These are phyloP conservation scores for Paecilomyces fulvus DNA, from an alignment of 2,329 filamentous ascomycete genomes.

Conservation along the genomic window DNA sequence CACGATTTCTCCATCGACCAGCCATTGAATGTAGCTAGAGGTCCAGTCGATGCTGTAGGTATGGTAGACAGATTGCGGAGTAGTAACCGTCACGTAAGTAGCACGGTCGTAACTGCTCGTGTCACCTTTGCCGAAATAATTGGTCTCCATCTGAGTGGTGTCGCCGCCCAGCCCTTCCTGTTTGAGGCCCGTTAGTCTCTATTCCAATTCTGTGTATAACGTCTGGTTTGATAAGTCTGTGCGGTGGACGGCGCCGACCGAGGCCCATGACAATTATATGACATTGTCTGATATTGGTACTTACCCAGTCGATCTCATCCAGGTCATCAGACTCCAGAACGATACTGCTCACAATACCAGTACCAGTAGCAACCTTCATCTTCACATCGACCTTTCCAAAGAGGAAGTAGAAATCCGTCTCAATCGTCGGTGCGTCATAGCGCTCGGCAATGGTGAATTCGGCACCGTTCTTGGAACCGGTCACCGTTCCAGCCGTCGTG, in stretches of 20 bases:
- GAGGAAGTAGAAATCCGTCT: slow-evolving; percentile 95
- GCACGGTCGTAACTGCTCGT: slow-evolving; percentile 73
- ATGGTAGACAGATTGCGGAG: slow-evolving; percentile 45
- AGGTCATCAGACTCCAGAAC: slow-evolving; percentile 88
- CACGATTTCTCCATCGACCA: slow-evolving; percentile 52
- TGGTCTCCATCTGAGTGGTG: slow-evolving; percentile 55
- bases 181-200: slow-evolving; percentile 9
- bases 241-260: too few species aligned
- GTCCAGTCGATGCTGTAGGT: slow-evolving; percentile 57
- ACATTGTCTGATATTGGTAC: slow-evolving; percentile 41
- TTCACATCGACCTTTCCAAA: slow-evolving; percentile 83
- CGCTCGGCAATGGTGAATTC: slow-evolving; percentile 68
- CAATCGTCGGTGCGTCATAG: slow-evolving; percentile 78
- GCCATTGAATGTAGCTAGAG: slow-evolving; percentile 54
- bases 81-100: slow-evolving; percentile 59
- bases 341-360: slow-evolving; percentile 84
- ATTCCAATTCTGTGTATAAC: neutral
- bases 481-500: slow-evolving; percentile 56
- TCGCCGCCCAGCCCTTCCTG: slow-evolving; percentile 31
- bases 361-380: slow-evolving; percentile 77
- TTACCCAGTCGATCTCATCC: slow-evolving; percentile 96
- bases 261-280: too few species aligned
- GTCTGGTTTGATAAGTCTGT: slow-evolving; percentile 57
- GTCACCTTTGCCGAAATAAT: slow-evolving; percentile 94
- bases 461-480: slow-evolving; percentile 63